A percentile compares a stretch with the other conserved stretches of the same genome.
Conservation (phyloP, 495 filamentous ascomycete species). For the Hyphodiscus hymeniophilus region DNA sequence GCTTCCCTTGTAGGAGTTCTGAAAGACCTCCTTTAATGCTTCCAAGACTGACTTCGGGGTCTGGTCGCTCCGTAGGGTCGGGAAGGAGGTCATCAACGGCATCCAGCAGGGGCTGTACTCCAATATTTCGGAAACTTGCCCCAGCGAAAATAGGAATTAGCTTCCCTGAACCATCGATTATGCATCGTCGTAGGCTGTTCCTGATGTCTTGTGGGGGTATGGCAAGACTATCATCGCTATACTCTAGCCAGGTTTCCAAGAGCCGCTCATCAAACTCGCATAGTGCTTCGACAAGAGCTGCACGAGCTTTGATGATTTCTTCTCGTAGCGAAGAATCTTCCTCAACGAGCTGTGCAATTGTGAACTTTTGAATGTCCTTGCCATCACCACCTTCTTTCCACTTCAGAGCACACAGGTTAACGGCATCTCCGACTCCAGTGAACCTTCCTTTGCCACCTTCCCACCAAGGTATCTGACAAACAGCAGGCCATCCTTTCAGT, state of each 20-base stretch:
- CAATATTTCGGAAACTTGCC: constrained; percentile 88
- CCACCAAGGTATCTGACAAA: constrained; percentile 96
- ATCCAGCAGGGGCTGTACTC: constrained; percentile 88
- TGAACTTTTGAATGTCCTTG: constrained; percentile 44
- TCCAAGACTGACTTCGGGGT: constrained; percentile 67
- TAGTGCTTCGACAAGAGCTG: constrained; percentile 70
- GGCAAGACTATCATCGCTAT: constrained; percentile 59
- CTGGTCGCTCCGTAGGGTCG: constrained; percentile 67
- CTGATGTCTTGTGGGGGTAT: constrained; percentile 60
- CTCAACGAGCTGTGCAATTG: constrained; percentile 40
- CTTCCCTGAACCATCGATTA: constrained; percentile 50
- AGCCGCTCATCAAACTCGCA: constrained; percentile 82
- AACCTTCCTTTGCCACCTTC: constrained; percentile 62
- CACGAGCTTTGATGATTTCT: constrained; percentile 70
- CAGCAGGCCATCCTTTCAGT: constrained; percentile 74
- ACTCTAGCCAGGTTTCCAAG: constrained; percentile 74
- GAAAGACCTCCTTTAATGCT: constrained; percentile 42
- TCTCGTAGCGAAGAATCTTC: constrained; percentile 39
- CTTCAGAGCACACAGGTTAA: constrained; percentile 43
- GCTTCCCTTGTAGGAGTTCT: constrained; percentile 33
- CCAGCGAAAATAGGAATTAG: constrained; percentile 86
- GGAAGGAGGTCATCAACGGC: constrained; percentile 81
- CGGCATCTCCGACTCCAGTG: constrained; percentile 73
- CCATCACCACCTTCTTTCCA: constrained; percentile 61
- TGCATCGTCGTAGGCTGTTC: constrained; percentile 61